Evolutionary conservation across 306 rosid genomes (phyloP).

Genomic region (Lathyrus oleraceus): DNA sequence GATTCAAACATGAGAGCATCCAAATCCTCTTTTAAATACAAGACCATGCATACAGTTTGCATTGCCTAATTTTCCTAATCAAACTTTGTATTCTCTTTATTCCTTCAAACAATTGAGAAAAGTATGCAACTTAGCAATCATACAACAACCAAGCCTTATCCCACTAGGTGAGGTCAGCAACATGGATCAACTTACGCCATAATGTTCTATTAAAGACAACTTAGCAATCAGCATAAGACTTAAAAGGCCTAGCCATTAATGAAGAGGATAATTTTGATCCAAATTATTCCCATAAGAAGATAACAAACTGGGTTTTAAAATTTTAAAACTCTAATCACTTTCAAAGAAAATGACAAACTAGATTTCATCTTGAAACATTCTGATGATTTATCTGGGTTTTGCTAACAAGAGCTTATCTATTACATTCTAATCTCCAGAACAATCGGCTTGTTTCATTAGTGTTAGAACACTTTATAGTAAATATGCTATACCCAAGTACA

Average conservation of each 20-base stretch:
- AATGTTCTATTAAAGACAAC: not conserved
- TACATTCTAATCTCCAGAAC: not conserved
- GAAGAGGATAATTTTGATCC: not conserved
- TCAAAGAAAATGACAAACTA: not conserved
- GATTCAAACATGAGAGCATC: no score
- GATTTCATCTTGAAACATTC: conserved; percentile 1
- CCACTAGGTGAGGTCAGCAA: no score
- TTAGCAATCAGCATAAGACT: not conserved
- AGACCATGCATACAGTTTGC: not conserved
- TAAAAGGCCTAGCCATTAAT: not conserved
- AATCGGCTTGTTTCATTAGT: not conserved
- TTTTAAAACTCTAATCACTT: not conserved
- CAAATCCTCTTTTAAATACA: no score
- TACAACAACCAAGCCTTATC: no score
- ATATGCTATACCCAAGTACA: not conserved
- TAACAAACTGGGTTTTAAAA: conserved; percentile 10
- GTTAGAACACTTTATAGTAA: conserved; percentile 4
- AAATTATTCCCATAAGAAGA: not conserved
- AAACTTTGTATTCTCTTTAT: not conserved
- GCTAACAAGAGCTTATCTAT: not conserved
- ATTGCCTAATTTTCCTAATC: not conserved
- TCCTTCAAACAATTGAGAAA: not conserved
- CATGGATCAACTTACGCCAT: no score
- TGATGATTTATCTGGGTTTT: not conserved
- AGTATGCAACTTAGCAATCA: not conserved